Base-by-base conservation (phyloP, 2,329 filamentous ascomycete genomes). In the Neoarthrinium moseri region DNA sequence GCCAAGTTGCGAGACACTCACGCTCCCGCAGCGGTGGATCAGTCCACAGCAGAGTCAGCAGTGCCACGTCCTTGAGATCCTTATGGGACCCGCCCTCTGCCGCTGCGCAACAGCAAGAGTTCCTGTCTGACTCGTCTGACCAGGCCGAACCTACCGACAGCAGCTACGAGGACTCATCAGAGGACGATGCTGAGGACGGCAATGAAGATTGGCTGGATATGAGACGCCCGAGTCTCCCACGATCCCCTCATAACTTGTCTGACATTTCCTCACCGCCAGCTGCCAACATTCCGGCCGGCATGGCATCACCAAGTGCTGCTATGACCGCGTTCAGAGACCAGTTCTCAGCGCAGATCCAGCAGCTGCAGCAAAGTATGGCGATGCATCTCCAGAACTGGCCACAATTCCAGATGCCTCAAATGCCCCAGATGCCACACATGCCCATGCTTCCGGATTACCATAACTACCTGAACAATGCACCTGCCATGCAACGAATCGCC, bases 311-410 rank as follows among this genome's bases (percentile, higher is more conserved):
- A 3, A 74, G 78, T 4, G 79, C 82, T 4, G 79, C 86, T 37
- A 79, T 89, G 58, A 74, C 82, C 39, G 86, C 85, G 12, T 79
- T 89, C 68, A 83, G 85, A 56, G 86, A 91, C 45, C 86, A 91
- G 47, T 67, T 92, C 17, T 76, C 84, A 21, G 77, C 84, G 15
- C 87, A 91, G 58, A 75, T 91, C 38, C 84, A 91, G 46, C 84
- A 91, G 48, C 77, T 91, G 57, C 89, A 91, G 59, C 84, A 89
- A 60, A 81, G 76, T 36, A 77, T 89, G 71, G 75, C 80, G 27
- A 71, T 83, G 63, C 78, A 83, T 36, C 73, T 89, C 56, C 84
- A 85, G 40, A 86, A 85, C 48, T 66, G 86, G 24, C 72, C 81
- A 13, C 80, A 82, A 43, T 65, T 84, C 24, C 74, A 82, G 52